A percentile compares a stretch with the other conserved stretches of the same genome.
Conservation (phyloP, 192 early-diverging fungal genomes). For the Backusella liffmaniae region DNA sequence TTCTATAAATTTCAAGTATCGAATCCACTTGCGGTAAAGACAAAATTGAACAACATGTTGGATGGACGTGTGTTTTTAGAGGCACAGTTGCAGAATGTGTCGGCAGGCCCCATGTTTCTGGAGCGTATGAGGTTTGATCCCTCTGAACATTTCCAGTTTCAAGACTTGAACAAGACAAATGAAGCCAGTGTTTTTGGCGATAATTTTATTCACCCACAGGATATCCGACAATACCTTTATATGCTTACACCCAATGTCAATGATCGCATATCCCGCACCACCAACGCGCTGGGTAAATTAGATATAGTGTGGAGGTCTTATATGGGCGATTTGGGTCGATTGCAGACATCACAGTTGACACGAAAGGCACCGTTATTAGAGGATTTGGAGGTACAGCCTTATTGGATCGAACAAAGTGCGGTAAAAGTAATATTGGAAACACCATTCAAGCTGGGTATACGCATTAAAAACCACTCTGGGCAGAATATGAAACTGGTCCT, state of each 20-base stretch:
- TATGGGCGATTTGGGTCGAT: conserved; percentile 83
- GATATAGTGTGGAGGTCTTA: conserved; percentile 95
- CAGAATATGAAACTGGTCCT: conserved; percentile 61
- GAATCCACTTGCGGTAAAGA: conserved; percentile 95
- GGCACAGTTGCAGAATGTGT: conserved; percentile 92
- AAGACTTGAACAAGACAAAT: conserved; percentile 60
- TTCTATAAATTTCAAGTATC: conserved; percentile 97
- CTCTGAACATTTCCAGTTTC: conserved; percentile 64
- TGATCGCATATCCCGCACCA: conserved; percentile 62
- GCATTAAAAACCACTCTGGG: conserved; percentile 52
- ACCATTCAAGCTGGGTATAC: conserved; percentile 63
- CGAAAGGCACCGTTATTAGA: conserved; percentile 79
- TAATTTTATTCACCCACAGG: conserved; percentile 67
- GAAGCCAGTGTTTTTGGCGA: conserved; percentile 51
- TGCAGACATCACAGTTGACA: conserved; percentile 91
- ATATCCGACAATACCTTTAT: conserved; percentile 91
- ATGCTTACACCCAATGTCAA: conserved; percentile 62
- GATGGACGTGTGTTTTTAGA: conserved; percentile 79
- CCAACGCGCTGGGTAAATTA: conserved; percentile 86
- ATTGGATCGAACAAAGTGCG: conserved; percentile 26
- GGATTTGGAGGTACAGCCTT: conserved; percentile 62
- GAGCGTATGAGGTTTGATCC: conserved; percentile 88
- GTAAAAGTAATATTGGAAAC: conserved; percentile 50
- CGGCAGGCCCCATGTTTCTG: conserved; percentile 75
- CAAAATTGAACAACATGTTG: conserved; percentile 84